These are phyloP conservation scores for Stemphylium lycopersici DNA, from an alignment of 2,329 filamentous ascomycete species.

Conservation along the genomic window DNA sequence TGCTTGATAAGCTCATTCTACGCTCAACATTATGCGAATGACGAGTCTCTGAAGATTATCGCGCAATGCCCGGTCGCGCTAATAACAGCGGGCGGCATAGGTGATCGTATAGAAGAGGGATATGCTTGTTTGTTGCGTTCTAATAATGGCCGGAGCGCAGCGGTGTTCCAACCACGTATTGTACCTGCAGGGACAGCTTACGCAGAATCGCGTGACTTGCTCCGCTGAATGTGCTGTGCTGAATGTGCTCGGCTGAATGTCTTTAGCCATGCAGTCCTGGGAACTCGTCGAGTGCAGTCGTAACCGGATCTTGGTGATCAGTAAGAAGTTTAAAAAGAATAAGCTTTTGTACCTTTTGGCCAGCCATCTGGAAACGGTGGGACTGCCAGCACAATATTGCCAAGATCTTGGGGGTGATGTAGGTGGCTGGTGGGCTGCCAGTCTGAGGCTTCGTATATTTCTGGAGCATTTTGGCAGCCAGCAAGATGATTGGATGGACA, in stretches of 20 bases:
- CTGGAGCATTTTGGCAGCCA: constrained; percentile 1
- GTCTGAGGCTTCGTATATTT: background rate
- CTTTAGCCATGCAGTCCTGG: background rate
- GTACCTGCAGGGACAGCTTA: background rate
- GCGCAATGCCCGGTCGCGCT: background rate
- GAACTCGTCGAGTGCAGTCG: background rate
- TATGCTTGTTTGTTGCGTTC: background rate
- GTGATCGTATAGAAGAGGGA: background rate
- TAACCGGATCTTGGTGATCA: background rate
- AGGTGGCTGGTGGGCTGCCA: background rate
- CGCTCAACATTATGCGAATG: background rate
- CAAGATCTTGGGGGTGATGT: background rate
- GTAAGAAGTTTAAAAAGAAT: constrained; percentile 19
- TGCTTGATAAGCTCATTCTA: background rate
- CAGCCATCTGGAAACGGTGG: constrained; percentile 1
- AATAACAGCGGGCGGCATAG: background rate
- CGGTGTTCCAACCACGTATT: too few relatives aligned
- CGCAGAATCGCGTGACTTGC: background rate
- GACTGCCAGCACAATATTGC: background rate
- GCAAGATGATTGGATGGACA: constrained; percentile 4
- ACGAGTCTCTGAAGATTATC: background rate
- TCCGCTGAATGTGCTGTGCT: background rate
- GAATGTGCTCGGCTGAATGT: background rate
- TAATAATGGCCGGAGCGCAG: background rate
- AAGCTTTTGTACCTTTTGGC: constrained; percentile 15